phyloP scores from a whole-genome alignment of 352 stramenopile species.

The Phytophthora pluvialis region DNA sequence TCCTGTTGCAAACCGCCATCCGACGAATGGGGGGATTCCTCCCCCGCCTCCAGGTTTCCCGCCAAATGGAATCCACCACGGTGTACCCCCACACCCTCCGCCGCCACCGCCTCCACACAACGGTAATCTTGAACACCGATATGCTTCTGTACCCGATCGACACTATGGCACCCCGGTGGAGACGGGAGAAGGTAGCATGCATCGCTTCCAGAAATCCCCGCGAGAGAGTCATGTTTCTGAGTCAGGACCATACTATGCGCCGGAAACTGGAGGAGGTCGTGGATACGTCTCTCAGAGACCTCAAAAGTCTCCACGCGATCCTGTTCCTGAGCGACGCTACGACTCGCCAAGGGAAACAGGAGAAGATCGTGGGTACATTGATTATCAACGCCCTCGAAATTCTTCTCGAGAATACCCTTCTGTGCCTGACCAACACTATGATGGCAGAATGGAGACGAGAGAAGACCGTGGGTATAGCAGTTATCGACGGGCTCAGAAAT shows the following conservation, averaged over 20 bases:
- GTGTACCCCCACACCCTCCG: constrained; percentile 8
- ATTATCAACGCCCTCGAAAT: constrained; percentile 18
- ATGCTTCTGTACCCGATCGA: constrained; percentile 13
- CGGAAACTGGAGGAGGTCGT: constrained; percentile 33
- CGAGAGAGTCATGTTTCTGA: constrained; percentile 4
- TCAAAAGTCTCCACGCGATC: constrained; percentile 18
- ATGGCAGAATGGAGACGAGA: constrained; percentile 6
- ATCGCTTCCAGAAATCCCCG: constrained; percentile 26
- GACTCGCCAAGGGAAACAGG: constrained; percentile 6
- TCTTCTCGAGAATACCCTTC: neutral
- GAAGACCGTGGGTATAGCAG: constrained; percentile 31
- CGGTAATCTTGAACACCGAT: constrained; percentile 17
- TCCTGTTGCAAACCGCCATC: constrained; percentile 14
- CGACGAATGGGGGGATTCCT: constrained; percentile 22
- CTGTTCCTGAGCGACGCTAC: constrained; percentile 10
- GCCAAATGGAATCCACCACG: constrained; percentile 28
- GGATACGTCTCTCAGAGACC: constrained; percentile 21
- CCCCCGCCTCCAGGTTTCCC: constrained; percentile 31
- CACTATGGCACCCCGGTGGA: constrained; percentile 23
- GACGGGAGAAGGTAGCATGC: constrained; percentile 14
- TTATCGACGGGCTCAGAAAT: neutral
- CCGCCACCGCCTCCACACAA: constrained; percentile 28
- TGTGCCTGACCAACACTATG: constrained; percentile 11
- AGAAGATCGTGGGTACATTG: constrained; percentile 30
- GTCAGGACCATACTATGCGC: constrained; percentile 11